Conservation (phyloP, 345 rosid genomes). For the Theobroma cacao region DNA sequence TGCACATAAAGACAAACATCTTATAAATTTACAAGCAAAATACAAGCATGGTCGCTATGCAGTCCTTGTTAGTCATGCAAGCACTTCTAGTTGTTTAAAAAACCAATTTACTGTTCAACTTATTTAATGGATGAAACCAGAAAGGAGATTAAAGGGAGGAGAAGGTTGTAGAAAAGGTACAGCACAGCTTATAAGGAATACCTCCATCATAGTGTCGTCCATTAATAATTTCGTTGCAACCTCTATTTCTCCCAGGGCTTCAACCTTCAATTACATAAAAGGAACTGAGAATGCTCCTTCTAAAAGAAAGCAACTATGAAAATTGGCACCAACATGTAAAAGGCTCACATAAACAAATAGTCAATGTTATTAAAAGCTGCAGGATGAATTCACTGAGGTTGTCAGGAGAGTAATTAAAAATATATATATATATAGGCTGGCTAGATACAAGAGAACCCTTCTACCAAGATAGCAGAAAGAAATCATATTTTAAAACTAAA, state of each 20-base stretch:
- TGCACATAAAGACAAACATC: neutral
- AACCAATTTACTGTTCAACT: neutral
- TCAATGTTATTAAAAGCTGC: neutral
- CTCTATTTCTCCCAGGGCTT: constrained; percentile 88
- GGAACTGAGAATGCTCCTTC: constrained; percentile 1
- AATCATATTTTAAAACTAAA: constrained; percentile 5
- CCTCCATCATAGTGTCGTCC: constrained; percentile 50
- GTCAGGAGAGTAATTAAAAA: neutral
- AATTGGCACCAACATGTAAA: neutral
- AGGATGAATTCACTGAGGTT: neutral
- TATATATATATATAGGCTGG: neutral
- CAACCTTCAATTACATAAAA: constrained; percentile 39
- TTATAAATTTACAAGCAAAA: neutral
- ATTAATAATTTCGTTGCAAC: constrained; percentile 77
- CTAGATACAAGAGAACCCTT: neutral
- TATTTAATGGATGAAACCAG: neutral
- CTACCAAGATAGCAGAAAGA: constrained; percentile 6
- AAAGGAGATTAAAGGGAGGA: neutral
- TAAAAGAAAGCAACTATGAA: constrained; percentile 9
- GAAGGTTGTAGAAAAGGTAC: neutral
- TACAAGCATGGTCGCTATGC: neutral
- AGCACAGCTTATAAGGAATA: constrained; percentile 16
- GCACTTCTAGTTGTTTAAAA: neutral
- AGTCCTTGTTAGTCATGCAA: neutral
- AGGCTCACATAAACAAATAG: neutral